A percentile compares a stretch with the other conserved stretches of the same genome.
phyloP scores from a whole-genome alignment of 495 filamentous ascomycete species.

The Daldinia decipiens region DNA sequence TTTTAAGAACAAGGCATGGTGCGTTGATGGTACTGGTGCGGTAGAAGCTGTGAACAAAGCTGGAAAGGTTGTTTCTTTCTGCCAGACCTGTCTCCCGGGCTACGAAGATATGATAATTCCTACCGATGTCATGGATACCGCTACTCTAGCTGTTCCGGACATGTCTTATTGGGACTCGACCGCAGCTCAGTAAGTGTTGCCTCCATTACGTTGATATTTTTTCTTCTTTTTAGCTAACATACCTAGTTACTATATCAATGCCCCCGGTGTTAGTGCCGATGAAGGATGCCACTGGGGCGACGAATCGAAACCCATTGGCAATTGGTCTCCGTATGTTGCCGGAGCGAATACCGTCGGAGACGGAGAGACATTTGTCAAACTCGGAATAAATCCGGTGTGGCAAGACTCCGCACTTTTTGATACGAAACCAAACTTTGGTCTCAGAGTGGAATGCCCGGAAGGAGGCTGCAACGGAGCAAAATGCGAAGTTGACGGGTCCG shows the following conservation, averaged over 20 bases:
- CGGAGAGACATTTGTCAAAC: slow-evolving; percentile 77
- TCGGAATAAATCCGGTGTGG: slow-evolving; percentile 85
- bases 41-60: slow-evolving; percentile 72
- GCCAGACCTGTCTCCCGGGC: slow-evolving; percentile 86
- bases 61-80: slow-evolving; percentile 72
- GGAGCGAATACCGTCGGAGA: slow-evolving; percentile 74
- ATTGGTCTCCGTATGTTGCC: slow-evolving; percentile 83
- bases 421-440: slow-evolving; percentile 70
- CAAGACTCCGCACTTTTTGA: slow-evolving; percentile 66
- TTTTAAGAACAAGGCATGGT: slow-evolving; percentile 75
- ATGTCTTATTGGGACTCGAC: slow-evolving; percentile 76
- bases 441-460: slow-evolving; percentile 75
- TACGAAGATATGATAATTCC: slow-evolving; percentile 91
- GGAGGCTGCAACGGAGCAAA: slow-evolving; percentile 77
- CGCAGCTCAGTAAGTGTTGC: slow-evolving; percentile 72
- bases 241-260: slow-evolving; percentile 79
- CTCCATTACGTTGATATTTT: not conserved
- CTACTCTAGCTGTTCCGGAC: slow-evolving; percentile 76
- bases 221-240: slow-evolving; percentile 23
- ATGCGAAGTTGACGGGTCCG: slow-evolving; percentile 71
- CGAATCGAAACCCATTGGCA: slow-evolving; percentile 70
- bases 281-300: slow-evolving; percentile 79
- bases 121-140: slow-evolving; percentile 65
- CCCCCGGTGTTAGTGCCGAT: slow-evolving; percentile 68
- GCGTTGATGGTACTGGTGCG: slow-evolving; percentile 73